phyloP scores from a whole-genome alignment of 2,329 filamentous ascomycete species.

The Colletotrichum eremochloae region DNA sequence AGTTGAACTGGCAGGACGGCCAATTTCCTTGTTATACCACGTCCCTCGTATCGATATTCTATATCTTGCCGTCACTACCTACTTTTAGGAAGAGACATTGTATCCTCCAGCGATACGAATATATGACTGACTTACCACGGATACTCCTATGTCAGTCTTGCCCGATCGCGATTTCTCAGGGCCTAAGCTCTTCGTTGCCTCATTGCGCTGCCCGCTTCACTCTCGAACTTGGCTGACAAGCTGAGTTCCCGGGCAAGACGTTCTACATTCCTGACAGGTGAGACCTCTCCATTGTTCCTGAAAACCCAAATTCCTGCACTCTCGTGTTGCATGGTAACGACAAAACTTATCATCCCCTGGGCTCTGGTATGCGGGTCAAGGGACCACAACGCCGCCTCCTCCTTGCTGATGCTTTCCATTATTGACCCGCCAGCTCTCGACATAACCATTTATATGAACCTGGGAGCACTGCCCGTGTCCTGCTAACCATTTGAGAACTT shows the following conservation, averaged over 20 bases:
- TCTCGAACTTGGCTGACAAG: not conserved
- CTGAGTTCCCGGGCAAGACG: conserved; percentile 28
- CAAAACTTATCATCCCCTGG: conserved; percentile 10
- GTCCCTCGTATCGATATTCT: not conserved
- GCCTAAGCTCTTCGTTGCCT: conserved; percentile 9
- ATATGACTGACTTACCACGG: conserved; percentile 10
- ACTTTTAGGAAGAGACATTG: conserved; percentile 7
- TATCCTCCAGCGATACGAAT: conserved; percentile 7
- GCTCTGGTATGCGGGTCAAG: not conserved
- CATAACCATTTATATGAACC: conserved; percentile 26
- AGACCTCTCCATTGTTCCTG: conserved; percentile 40
- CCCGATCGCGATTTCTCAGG: conserved; percentile 15
- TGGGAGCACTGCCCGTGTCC: not conserved
- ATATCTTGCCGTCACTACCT: not conserved
- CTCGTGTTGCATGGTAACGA: conserved; percentile 41
- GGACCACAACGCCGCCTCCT: not conserved
- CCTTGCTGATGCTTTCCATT: conserved; percentile 13
- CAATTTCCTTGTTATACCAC: not conserved
- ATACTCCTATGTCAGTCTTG: conserved; percentile 1
- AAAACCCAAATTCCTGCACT: conserved; percentile 32
- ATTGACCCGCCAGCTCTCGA: conserved; percentile 12
- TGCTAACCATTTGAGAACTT: not conserved
- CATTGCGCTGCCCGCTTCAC: conserved; percentile 1
- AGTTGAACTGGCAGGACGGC: too few species aligned
- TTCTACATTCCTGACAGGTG: conserved; percentile 41